Evolutionary conservation across 257 asterid genomes (phyloP).

Genomic region (Plantago ovata): DNA sequence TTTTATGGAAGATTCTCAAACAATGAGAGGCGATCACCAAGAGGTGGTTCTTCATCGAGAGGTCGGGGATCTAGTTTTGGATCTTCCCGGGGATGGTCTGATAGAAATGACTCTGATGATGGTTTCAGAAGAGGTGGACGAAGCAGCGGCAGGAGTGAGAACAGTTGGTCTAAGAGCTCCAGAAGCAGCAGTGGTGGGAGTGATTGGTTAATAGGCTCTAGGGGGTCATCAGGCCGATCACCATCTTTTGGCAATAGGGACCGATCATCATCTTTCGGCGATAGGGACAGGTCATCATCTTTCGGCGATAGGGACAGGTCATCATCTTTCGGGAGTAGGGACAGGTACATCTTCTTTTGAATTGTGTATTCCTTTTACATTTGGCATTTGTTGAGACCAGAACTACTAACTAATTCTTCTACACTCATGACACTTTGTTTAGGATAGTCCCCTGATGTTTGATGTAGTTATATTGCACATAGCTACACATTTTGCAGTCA

Average conservation of each 20-base stretch:
- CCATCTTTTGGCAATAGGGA: conserved; percentile 28
- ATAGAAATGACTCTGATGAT: conserved; percentile 29
- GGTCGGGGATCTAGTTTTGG: conserved; percentile 36
- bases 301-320: conserved; percentile 26
- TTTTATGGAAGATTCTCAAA: conserved; percentile 74
- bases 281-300: too few relatives aligned
- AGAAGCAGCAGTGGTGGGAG: conserved; percentile 52
- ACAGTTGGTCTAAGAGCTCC: conserved; percentile 36
- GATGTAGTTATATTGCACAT: neutral
- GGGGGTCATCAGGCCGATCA: conserved; percentile 41
- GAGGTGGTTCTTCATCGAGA: conserved; percentile 32
- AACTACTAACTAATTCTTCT: too few relatives aligned
- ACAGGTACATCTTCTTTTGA: conserved; percentile 31
- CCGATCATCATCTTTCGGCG: conserved; percentile 58
- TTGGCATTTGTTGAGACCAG: too few relatives aligned
- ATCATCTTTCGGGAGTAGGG: conserved; percentile 54
- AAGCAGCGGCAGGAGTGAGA: conserved; percentile 30
- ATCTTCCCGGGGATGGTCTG: conserved; percentile 55
- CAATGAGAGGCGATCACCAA: conserved; percentile 50
- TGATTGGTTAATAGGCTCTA: conserved; percentile 75
- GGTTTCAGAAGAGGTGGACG: conserved; percentile 39
- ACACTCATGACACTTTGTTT: too few relatives aligned
- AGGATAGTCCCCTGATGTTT: too few relatives aligned
- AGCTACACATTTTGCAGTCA: neutral
- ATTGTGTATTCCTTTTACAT: neutral